Percentiles rank a stretch among this genome's conserved stretches.
Evolutionary conservation across 768 basidiomycete genomes (phyloP).

Genomic region (Rhodotorula babjevae): DNA sequence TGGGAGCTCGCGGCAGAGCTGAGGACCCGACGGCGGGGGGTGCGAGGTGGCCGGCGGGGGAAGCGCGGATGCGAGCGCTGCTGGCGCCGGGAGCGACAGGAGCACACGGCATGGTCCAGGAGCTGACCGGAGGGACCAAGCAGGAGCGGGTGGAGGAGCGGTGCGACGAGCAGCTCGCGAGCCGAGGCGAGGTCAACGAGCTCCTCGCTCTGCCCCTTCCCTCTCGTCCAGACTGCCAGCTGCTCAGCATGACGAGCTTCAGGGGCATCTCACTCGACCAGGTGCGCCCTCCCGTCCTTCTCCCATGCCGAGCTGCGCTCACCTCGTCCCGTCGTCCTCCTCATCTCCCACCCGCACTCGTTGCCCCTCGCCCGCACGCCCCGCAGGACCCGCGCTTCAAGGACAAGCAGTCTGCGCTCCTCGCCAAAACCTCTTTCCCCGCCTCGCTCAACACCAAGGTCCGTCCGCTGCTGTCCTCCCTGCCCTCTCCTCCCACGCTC

Average conservation of each 20-base stretch:
- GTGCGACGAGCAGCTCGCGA: too few species aligned
- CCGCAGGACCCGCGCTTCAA: slow-evolving; percentile 23
- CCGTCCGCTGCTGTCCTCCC: neutral
- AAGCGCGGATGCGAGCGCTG: too few species aligned
- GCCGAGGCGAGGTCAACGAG: too few species aligned
- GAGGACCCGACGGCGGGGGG: too few species aligned
- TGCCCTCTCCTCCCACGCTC: neutral
- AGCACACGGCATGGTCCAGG: too few species aligned
- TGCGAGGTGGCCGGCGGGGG: too few species aligned
- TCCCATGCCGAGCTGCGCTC: too few species aligned
- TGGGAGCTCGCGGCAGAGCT: too few species aligned
- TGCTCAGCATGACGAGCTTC: neutral
- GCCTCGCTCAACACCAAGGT: slow-evolving; percentile 38
- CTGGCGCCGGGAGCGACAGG: too few species aligned
- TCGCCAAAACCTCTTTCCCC: slow-evolving; percentile 34
- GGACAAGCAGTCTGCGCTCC: slow-evolving; percentile 18
- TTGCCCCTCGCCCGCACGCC: neutral
- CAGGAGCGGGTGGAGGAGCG: too few species aligned
- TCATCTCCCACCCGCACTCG: neutral
- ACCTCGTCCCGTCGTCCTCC: neutral
- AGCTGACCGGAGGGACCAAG: too few species aligned
- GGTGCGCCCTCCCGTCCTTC: neutral
- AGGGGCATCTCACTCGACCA: neutral
- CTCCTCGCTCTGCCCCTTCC: neutral
- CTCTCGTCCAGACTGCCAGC: neutral